Conservation (phyloP, 805 yeast genomes). For the Candida ipomoeae region DNA sequence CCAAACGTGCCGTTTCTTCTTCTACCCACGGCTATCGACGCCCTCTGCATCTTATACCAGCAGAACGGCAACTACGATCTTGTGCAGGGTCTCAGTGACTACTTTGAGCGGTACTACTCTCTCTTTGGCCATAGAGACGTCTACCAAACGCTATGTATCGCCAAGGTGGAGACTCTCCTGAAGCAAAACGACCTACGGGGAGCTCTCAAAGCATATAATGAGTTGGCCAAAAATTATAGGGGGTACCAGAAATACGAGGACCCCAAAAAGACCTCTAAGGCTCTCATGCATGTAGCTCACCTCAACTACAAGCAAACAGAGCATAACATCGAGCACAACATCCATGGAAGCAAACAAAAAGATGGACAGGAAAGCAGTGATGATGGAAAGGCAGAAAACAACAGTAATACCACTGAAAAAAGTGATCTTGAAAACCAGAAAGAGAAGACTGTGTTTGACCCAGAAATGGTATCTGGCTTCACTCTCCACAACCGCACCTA, state of each 20-base stretch:
- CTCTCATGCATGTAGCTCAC: slow-evolving; percentile 11
- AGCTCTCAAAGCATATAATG: slow-evolving; percentile 24
- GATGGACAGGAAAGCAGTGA: too few relatives aligned
- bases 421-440: not conserved
- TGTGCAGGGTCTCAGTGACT: slow-evolving; percentile 28
- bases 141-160: slow-evolving; percentile 26
- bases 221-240: slow-evolving; percentile 16
- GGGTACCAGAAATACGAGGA: slow-evolving; percentile 16
- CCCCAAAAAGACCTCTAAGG: slow-evolving; percentile 7
- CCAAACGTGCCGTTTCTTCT: slow-evolving; percentile 31
- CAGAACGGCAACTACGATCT: slow-evolving; percentile 23
- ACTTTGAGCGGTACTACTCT: slow-evolving; percentile 38
- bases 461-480: slow-evolving; percentile 21
- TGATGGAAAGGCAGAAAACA: too few relatives aligned
- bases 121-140: slow-evolving; percentile 25
- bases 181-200: slow-evolving; percentile 17
- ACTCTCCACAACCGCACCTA: slow-evolving; percentile 17
- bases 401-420: too few relatives aligned
- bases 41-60: slow-evolving; percentile 27
- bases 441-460: not conserved
- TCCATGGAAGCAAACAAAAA: not conserved
- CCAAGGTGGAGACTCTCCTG: slow-evolving; percentile 31
- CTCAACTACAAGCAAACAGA: slow-evolving; percentile 12
- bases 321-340: slow-evolving; percentile 17
- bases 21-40: slow-evolving; percentile 23